phyloP scores from a whole-genome alignment of 345 rosid genomes.

The Cardamine occulta region DNA sequence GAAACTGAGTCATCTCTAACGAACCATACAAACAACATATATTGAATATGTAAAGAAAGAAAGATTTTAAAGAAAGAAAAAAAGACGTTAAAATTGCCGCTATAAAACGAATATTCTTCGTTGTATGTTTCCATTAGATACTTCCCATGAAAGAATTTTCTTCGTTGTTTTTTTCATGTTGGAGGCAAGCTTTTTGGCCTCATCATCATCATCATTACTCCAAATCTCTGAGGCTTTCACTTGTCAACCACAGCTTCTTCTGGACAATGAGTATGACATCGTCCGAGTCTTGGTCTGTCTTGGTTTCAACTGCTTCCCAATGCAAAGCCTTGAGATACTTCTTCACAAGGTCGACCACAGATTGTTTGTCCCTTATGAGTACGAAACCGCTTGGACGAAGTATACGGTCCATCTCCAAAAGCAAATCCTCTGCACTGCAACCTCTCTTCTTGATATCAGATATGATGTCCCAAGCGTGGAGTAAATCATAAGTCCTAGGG shows the following conservation, averaged over 20 bases:
- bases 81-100: slow-evolving; percentile 29
- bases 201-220: slow-evolving; percentile 43
- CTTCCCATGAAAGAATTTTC: slow-evolving; percentile 17
- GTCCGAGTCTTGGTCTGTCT: slow-evolving; percentile 60
- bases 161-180: slow-evolving; percentile 5
- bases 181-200: slow-evolving; percentile 12
- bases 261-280: slow-evolving; percentile 57
- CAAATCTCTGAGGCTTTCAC: slow-evolving; percentile 72
- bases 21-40: slow-evolving; percentile 35
- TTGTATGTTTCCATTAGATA: slow-evolving; percentile 37
- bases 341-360: slow-evolving; percentile 67
- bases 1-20: slow-evolving; percentile 25
- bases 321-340: slow-evolving; percentile 71
- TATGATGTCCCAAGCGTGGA: slow-evolving; percentile 74
- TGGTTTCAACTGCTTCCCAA: slow-evolving; percentile 80
- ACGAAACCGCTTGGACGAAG: slow-evolving; percentile 85
- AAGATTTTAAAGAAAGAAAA: slow-evolving; percentile 3
- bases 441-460: slow-evolving; percentile 77
- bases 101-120: slow-evolving; percentile 40
- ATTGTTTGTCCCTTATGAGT: slow-evolving; percentile 72
- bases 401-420: slow-evolving; percentile 92
- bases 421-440: slow-evolving; percentile 80
- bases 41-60: slow-evolving; percentile 34
- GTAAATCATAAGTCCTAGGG: slow-evolving; percentile 88
- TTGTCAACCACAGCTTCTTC: slow-evolving; percentile 87